Percentiles rank a stretch among this genome's conserved stretches.
Evolutionary conservation across 1,284 basidiomycete species (phyloP).

Genomic region (Phellopilus nigrolimitatus): DNA sequence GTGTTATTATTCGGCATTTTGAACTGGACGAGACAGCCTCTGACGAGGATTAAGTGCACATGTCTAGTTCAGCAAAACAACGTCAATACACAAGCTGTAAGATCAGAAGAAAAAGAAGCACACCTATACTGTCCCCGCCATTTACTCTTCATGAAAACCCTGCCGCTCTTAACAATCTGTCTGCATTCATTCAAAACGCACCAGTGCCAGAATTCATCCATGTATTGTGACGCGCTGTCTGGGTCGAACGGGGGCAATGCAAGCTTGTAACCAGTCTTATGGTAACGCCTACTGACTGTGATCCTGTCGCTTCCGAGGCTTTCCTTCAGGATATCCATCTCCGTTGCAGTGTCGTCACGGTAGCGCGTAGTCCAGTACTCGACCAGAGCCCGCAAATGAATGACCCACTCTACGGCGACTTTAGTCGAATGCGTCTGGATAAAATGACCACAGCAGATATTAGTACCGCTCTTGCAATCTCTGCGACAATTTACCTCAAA

Average conservation of each 20-base stretch:
- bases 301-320: constrained; percentile 46
- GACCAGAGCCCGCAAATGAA: constrained; percentile 60
- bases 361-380: constrained; percentile 75
- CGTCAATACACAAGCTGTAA: neutral
- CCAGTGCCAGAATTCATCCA: constrained; percentile 73
- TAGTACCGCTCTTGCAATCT: neutral
- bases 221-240: constrained; percentile 47
- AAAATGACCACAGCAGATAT: neutral
- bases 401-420: constrained; percentile 75
- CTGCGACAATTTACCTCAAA: constrained; percentile 56
- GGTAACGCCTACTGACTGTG: constrained; percentile 46
- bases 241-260: constrained; percentile 48
- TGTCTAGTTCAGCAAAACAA: constrained; percentile 37
- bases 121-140: constrained; percentile 68
- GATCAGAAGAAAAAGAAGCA: constrained; percentile 25
- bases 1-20: constrained; percentile 47
- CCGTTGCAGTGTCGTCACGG: constrained; percentile 62
- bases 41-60: constrained; percentile 61
- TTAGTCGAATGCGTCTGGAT: constrained; percentile 55
- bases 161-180: constrained; percentile 65
- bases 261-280: constrained; percentile 36
- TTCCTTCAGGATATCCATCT: constrained; percentile 71
- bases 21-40: constrained; percentile 62
- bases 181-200: constrained; percentile 73
- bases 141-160: constrained; percentile 64